Evolutionary conservation across 73 alveolate species (phyloP).

Genomic region (Stentor roeselii): DNA sequence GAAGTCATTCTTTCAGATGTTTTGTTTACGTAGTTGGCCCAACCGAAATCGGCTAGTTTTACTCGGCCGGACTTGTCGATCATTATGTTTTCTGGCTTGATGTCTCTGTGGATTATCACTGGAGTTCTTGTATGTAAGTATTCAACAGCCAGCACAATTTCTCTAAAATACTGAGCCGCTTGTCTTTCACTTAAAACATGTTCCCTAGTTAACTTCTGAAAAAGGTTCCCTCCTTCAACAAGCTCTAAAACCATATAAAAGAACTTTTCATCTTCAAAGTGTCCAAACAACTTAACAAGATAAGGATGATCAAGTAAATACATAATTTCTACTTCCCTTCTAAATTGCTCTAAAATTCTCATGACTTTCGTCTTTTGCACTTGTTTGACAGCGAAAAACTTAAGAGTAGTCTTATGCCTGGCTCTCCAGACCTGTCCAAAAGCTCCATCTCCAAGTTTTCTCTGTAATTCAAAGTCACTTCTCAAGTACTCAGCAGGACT

Average conservation of each 20-base stretch:
- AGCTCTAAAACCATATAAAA: constrained; percentile 60
- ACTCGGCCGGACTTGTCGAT: constrained; percentile 73
- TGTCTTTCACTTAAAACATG: constrained; percentile 57
- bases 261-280: constrained; percentile 69
- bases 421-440: constrained; percentile 25
- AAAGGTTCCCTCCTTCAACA: constrained; percentile 64
- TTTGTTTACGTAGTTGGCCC: constrained; percentile 80
- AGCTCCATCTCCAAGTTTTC: constrained; percentile 24
- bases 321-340: constrained; percentile 67
- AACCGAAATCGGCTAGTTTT: constrained; percentile 95
- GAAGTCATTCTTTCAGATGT: constrained; percentile 75
- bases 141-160: constrained; percentile 56
- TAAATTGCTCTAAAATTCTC: constrained; percentile 51
- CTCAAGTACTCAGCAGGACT: too few relatives aligned
- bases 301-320: constrained; percentile 68
- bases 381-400: constrained; percentile 13
- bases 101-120: constrained; percentile 76
- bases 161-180: constrained; percentile 69
- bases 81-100: constrained; percentile 73
- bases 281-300: constrained; percentile 56
- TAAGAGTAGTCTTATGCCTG: constrained; percentile 6
- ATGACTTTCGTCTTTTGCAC: constrained; percentile 31
- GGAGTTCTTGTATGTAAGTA: neutral
- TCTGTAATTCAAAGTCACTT: neutral
- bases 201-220: constrained; percentile 51